phyloP scores from a whole-genome alignment of 1,284 basidiomycete genomes.

The Ceratobasidium papillatum region DNA sequence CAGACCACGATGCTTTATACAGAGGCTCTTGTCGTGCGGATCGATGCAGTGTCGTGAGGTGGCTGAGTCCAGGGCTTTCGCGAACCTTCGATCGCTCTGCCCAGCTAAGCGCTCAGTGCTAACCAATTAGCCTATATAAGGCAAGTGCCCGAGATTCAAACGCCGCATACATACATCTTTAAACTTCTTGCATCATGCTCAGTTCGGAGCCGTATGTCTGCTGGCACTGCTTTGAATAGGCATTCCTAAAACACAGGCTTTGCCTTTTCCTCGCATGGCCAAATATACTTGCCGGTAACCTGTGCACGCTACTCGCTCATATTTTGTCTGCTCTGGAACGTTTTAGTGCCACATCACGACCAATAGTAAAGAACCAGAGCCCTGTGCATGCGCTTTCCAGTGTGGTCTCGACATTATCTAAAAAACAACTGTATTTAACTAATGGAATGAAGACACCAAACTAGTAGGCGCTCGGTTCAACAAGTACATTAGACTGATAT shows the following conservation, averaged over 20 bases:
- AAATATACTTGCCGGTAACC: no score
- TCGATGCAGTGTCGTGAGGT: slow-evolving; percentile 6
- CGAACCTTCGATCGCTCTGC: slow-evolving; percentile 30
- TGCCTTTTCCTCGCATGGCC: not conserved
- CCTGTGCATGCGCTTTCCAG: no score
- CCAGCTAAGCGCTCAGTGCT: slow-evolving; percentile 10
- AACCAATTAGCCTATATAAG: slow-evolving; percentile 5
- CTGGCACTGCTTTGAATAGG: not conserved
- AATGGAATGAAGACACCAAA: no score
- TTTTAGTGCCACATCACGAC: no score
- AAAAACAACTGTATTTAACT: no score
- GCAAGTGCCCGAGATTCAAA: slow-evolving; percentile 7
- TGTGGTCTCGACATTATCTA: no score
- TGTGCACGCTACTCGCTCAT: no score
- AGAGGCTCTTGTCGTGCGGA: not conserved
- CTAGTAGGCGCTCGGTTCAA: no score
- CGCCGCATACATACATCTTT: slow-evolving; percentile 2
- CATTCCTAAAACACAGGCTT: not conserved
- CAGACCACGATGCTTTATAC: not conserved
- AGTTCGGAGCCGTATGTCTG: not conserved
- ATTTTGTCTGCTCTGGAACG: no score
- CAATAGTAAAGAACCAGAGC: no score
- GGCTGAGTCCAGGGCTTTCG: slow-evolving; percentile 21
- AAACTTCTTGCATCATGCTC: not conserved
- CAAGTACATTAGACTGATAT: no score